phyloP scores from a whole-genome alignment of 2,329 filamentous ascomycete genomes.

The Epichloe scottii region DNA sequence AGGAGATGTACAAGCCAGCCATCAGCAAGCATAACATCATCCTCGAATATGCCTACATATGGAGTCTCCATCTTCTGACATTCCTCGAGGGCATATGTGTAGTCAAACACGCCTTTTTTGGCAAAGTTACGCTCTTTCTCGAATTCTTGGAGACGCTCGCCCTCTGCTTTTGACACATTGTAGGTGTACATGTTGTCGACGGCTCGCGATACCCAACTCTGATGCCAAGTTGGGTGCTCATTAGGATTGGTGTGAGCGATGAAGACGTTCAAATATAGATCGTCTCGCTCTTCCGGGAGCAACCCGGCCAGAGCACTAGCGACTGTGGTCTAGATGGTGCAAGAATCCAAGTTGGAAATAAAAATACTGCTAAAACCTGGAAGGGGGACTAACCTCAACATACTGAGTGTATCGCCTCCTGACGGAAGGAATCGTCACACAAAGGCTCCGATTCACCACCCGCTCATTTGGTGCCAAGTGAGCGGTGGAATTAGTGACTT shows the following conservation, averaged over 20 bases:
- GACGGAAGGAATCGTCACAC: background rate
- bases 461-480: background rate
- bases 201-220: background rate
- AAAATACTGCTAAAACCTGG: background rate
- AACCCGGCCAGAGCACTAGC: background rate
- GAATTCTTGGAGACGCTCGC: background rate
- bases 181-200: background rate
- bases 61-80: background rate
- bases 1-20: background rate
- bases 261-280: background rate
- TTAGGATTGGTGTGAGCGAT: background rate
- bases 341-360: background rate
- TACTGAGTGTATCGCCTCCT: background rate
- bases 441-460: background rate
- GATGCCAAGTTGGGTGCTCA: background rate
- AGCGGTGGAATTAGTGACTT: background rate
- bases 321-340: background rate
- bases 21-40: background rate
- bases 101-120: background rate
- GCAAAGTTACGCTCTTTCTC: background rate
- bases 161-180: background rate
- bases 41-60: background rate
- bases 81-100: too few relatives aligned
- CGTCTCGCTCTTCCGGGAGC: background rate
- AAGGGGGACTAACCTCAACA: background rate